Percentiles rank a stretch among this genome's conserved stretches.
These are phyloP conservation scores for Raphanus sativus DNA, from an alignment of 345 rosid genomes.

Conservation along the genomic window DNA sequence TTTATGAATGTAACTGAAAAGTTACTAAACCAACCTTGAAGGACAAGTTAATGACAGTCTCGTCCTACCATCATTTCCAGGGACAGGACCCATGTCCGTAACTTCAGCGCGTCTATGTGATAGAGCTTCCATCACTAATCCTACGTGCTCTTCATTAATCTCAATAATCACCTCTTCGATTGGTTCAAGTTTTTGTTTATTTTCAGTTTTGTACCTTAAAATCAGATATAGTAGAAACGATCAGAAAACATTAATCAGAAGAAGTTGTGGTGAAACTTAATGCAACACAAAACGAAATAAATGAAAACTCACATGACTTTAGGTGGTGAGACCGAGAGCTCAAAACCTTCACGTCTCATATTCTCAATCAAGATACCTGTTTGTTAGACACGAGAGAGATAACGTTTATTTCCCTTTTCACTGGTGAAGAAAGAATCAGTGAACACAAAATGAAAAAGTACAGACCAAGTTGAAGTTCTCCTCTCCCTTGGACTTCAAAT, in stretches of 20 bases:
- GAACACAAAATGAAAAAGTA: constrained; percentile 21
- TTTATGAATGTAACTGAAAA: neutral
- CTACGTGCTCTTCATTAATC: constrained; percentile 96
- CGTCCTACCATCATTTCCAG: constrained; percentile 85
- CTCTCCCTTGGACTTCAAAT: constrained; percentile 96
- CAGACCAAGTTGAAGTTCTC: constrained; percentile 98
- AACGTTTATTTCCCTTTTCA: neutral
- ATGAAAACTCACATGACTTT: constrained; percentile 75
- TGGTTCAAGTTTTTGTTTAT: constrained; percentile 76
- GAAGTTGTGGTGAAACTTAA: neutral
- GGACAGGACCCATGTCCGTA: constrained; percentile 91
- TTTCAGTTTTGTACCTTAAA: constrained; percentile 86
- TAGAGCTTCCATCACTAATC: constrained; percentile 88
- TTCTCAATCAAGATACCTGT: constrained; percentile 90
- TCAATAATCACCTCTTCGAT: constrained; percentile 94
- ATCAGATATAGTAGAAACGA: constrained; percentile 14
- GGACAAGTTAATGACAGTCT: constrained; percentile 89
- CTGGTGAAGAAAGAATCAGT: constrained; percentile 27
- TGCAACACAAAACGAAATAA: too few species aligned
- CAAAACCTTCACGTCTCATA: constrained; percentile 99
- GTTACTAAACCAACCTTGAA: constrained; percentile 60
- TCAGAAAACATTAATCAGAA: neutral
- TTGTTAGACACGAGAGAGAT: constrained; percentile 38
- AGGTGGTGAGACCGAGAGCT: constrained; percentile 94
- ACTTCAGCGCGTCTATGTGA: constrained; percentile 90